A percentile compares a stretch with the other conserved stretches of the same genome.
Conservation (phyloP, 805 yeast genomes). For the Monosporozyma servazzii region DNA sequence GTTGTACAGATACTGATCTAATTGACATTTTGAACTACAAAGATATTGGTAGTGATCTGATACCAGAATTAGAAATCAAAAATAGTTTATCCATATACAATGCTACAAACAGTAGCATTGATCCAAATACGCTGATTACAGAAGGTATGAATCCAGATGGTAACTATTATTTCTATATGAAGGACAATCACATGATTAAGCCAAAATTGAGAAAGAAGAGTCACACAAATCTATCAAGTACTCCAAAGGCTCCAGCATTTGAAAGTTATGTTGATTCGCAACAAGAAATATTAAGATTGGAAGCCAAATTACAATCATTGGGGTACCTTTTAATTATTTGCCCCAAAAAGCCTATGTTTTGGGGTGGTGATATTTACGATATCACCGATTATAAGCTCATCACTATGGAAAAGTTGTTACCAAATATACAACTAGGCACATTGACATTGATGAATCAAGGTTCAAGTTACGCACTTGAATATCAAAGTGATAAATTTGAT, state of each 20-base stretch:
- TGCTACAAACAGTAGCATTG: constrained; percentile 4
- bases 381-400: background rate
- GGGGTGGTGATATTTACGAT: constrained; percentile 71
- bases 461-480: constrained; percentile 48
- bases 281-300: constrained; percentile 20
- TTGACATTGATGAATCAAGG: constrained; percentile 38
- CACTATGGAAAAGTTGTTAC: constrained; percentile 12
- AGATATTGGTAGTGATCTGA: constrained; percentile 43
- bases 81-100: constrained; percentile 23
- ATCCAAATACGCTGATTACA: background rate
- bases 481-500: constrained; percentile 48
- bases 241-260: background rate
- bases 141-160: constrained; percentile 8
- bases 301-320: constrained; percentile 24
- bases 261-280: constrained; percentile 23
- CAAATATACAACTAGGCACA: constrained; percentile 14
- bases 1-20: constrained; percentile 35
- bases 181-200: background rate
- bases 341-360: constrained; percentile 75
- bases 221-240: constrained; percentile 15
- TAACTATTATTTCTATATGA: background rate
- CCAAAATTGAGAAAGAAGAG: background rate
- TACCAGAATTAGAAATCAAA: constrained; percentile 25
- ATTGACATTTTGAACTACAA: constrained; percentile 37
- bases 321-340: constrained; percentile 67